Base-by-base conservation (phyloP, 1,284 basidiomycete genomes). In the Grifola frondosa region DNA sequence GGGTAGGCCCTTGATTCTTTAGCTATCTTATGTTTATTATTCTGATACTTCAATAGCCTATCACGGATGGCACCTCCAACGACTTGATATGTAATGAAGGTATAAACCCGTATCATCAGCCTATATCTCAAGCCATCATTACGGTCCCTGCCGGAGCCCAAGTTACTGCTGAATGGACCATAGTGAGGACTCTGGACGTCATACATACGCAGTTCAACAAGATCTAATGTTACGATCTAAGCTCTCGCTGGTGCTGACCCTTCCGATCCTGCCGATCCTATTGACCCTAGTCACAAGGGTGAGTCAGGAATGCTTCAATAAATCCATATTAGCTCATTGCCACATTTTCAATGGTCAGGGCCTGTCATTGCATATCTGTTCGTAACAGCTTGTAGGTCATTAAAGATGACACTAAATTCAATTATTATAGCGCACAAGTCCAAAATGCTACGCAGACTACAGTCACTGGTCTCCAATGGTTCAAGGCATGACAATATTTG, bases 61-160 rank as follows among this genome's bases (percentile, higher is more conserved):
- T 80, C 43, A 73, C 54, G 26, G 72, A 78, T 50, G 74, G 78
- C 5, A 76, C 68, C 5, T 78, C 75, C 0, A 78, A 77, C 59
- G 66, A 80, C 54, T 38, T 81, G 32, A 77, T 78, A 46, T 80
- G 78, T 65, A 81, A 81, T 45, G 78, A 78, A 23, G 78, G 78
- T 21, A 78, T 80, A 55, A 80, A 78, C 56, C 76, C 77, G 0
- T 78, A 76, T 60, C 71, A 78, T 62, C 63, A 73, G 53, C 74
- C 75, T 9, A 61, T 83, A 47, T 68, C 78, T 34, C 59, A 68
- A 40, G 54, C 67, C 11, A 59, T 82, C 54, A 70, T 84, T 62
- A 61, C 64, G 28, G 71, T 78, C 21, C 62, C 81, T 37, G 68
- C 75, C 45, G 77, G 78, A 12, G 57, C 73, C 6, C 65, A 65